Base-by-base conservation (phyloP, 2,329 filamentous ascomycete species). In the Calonectria pteridis region DNA sequence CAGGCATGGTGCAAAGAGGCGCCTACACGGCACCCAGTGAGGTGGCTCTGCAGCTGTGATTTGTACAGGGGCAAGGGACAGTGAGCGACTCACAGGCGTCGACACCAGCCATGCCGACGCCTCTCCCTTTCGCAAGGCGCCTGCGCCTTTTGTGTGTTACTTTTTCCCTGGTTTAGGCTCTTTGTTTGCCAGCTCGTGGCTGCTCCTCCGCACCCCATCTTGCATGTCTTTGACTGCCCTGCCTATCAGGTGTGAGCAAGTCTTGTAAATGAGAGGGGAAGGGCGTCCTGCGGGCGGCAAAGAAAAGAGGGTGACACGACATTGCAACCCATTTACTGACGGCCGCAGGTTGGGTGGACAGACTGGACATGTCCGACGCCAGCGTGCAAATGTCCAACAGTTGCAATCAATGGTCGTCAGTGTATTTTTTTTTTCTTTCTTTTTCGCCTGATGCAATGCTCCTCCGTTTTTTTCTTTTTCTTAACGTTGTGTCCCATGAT, bases 241-340 rank as follows among this genome's bases (percentile, higher is more conserved):
- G 23, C 55, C 55, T 62, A 62, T 62, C 55, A 63, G 23, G 29
- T 63, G 46, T 9, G 28, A 43, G 18, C 14, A 46, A 26, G 26
- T 37, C 31, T 51, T 58, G 51, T 40, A 67, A 67, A 67, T 71
- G 63, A 62, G 69, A 71, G 43, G 63, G 51, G 69, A 67, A 67
- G 69, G 69, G 63, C 63, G 69, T 62, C 26, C 51, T 67, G 69
- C 63, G 63, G 69, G 59, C 69, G 62, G 46, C 59, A 59, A 71
- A 59, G 28, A 26, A 49, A 46, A 46, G 43, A 46, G 55, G 16
- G 43, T 51, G 31, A 50, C 58, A 53, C 58, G 33, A 50, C 67
- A 50, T 58, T 49, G 35, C 59, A 63, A 63, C 23, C 23, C 51
- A 68, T 31, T 58, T 13, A 59, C 33, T 37, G 55, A 28, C 31